Evolutionary conservation across 495 filamentous ascomycete species (phyloP).

Genomic region (Pyrenula aspistea): DNA sequence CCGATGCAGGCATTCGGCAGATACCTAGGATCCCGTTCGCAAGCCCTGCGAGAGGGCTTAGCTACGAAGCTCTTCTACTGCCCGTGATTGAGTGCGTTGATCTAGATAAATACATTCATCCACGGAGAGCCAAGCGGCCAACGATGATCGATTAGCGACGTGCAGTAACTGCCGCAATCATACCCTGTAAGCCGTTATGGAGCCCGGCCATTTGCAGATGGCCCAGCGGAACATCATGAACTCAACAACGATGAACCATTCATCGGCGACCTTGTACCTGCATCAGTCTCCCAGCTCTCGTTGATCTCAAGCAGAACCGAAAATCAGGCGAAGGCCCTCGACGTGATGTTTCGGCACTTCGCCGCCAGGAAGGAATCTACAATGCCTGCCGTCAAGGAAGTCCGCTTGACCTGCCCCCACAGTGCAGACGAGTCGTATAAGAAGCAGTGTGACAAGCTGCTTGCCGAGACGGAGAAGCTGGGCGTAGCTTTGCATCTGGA

Average conservation of each 20-base stretch:
- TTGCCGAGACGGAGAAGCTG: slow-evolving; percentile 5
- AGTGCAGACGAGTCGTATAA: slow-evolving; percentile 11
- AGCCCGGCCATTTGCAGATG: too few relatives aligned
- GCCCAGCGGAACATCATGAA: background rate
- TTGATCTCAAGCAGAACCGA: slow-evolving; percentile 2
- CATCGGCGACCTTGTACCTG: slow-evolving; percentile 5
- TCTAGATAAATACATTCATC: too few relatives aligned
- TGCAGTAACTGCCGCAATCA: too few relatives aligned
- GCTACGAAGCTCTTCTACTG: too few relatives aligned
- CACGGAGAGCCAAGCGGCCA: too few relatives aligned
- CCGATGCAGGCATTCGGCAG: too few relatives aligned
- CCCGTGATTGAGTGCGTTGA: too few relatives aligned
- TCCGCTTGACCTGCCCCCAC: slow-evolving; percentile 6
- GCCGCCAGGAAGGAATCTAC: slow-evolving; percentile 6
- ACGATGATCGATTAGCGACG: too few relatives aligned
- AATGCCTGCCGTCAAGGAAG: slow-evolving; percentile 12
- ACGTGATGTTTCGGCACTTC: slow-evolving; percentile 12
- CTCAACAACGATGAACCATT: background rate
- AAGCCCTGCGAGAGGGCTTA: too few relatives aligned
- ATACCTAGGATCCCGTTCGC: too few relatives aligned
- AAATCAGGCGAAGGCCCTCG: slow-evolving; percentile 12
- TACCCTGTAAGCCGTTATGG: too few relatives aligned
- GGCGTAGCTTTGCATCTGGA: slow-evolving; percentile 10
- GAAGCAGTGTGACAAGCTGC: slow-evolving; percentile 9
- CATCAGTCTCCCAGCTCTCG: slow-evolving; percentile 5